phyloP scores from a whole-genome alignment of 1,139 yeast genomes.

The Komagataea norvegica region DNA sequence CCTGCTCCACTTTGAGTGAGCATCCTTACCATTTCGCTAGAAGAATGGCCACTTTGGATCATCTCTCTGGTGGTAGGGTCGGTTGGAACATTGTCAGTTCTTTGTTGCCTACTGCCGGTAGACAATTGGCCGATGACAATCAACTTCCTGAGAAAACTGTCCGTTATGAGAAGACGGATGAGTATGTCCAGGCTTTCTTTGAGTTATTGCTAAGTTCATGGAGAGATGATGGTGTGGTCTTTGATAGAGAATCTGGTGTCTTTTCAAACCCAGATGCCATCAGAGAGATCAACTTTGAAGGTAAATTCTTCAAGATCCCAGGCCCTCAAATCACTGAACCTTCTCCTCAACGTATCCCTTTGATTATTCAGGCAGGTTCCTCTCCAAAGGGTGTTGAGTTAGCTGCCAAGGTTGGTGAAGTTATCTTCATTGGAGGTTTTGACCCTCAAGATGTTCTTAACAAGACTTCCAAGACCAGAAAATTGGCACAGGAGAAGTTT shows the following conservation, averaged over 20 bases:
- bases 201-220: conserved; percentile 40
- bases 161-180: conserved; percentile 41
- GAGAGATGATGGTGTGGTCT: conserved; percentile 43
- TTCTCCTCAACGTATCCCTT: conserved; percentile 42
- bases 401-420: conserved; percentile 45
- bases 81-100: conserved; percentile 44
- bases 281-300: conserved; percentile 39
- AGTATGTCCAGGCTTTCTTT: conserved; percentile 38
- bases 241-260: conserved; percentile 33
- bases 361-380: conserved; percentile 45
- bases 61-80: conserved; percentile 40
- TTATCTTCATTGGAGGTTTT: conserved; percentile 35
- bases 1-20: conserved; percentile 40
- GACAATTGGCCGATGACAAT: conserved; percentile 35
- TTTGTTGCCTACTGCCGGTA: conserved; percentile 38
- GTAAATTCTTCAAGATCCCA: conserved; percentile 40
- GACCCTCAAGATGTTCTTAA: conserved; percentile 31
- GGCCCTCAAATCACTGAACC: conserved; percentile 43
- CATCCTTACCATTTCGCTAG: conserved; percentile 43
- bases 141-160: conserved; percentile 36
- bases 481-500: conserved; percentile 31
- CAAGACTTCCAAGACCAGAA: conserved; percentile 32
- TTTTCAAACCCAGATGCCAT: conserved; percentile 39
- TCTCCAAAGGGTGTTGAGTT: conserved; percentile 40
- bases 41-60: conserved; percentile 39